Base-by-base conservation (phyloP, 2,329 filamentous ascomycete genomes). In the Aureobasidium sp. region DNA sequence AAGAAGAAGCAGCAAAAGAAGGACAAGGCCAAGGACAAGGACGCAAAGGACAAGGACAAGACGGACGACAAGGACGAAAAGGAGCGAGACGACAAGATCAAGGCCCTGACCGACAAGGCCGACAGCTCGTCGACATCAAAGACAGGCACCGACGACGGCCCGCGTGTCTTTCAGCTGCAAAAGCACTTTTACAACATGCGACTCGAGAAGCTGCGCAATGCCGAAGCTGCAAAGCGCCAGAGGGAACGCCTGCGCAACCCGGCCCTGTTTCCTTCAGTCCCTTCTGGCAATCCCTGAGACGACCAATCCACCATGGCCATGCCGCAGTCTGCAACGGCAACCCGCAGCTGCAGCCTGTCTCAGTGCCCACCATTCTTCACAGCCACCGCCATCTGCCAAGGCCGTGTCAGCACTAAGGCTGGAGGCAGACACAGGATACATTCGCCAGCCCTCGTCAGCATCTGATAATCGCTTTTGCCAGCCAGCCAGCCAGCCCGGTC, bases 171-270 rank as follows among this genome's bases (percentile, higher is more conserved):
- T 76, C 84, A 88, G 67, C 79, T 97, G 63, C 89, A 93, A 71
- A 91, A 87, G 68, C 83, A 85, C 29, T 96, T 99, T 75, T 95
- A 91, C 72, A 88, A 93, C 68, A 90, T 91, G 77, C 86, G 94
- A 17, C 73, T 96, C 56, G 86, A 91, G 72, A 88, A 88, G 71
- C 87, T 91, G 70, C 83, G 87, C 47, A 88, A 89, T 72, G 83
- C 84, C n/a, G 90, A 94, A 70, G 80, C 87, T 60, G 88, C 91
- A 12, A 95, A 87, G 74, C 82, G 89, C 58, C 94, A 93, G 70
- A 85, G 87, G 47, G 90, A 97, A 73, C 84, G 91, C 48, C 74
- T 96, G 64, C 87, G 84, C 65, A 88, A 91, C 70, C 89, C 91
- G 1, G 84, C 82, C 29, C 84, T 88, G 63, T 97, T 97, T 70